Conservation (phyloP, 257 asterid genomes). For the Eucommia ulmoides region DNA sequence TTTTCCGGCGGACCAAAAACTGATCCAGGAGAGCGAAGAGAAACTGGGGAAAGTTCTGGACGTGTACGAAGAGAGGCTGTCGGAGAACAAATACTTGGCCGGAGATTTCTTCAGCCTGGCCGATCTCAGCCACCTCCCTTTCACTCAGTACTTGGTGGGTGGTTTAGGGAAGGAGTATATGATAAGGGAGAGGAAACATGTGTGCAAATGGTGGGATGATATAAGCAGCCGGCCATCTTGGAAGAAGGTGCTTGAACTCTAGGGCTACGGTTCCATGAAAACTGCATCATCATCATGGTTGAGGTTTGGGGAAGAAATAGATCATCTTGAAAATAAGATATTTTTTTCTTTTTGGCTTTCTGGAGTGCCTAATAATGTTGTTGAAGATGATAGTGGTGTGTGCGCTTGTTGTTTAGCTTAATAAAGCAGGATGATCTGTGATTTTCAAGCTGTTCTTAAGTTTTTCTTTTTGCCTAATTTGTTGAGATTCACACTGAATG, state of each 20-base stretch:
- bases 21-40: slow-evolving; percentile 20
- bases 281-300: no score
- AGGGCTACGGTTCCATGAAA: no score
- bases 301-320: no score
- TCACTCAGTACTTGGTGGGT: slow-evolving; percentile 18
- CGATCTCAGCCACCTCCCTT: slow-evolving; percentile 38
- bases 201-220: slow-evolving; percentile 43
- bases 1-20: slow-evolving; percentile 9
- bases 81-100: slow-evolving; percentile 29
- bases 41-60: slow-evolving; percentile 30
- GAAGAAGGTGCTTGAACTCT: slow-evolving; percentile 25
- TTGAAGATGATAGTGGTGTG: no score
- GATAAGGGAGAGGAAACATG: slow-evolving; percentile 32
- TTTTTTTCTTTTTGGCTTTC: no score
- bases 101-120: slow-evolving; percentile 39
- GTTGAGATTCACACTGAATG: no score
- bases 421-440: no score
- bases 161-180: slow-evolving; percentile 18
- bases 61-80: slow-evolving; percentile 33
- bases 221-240: slow-evolving; percentile 35
- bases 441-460: no score
- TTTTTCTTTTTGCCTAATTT: no score
- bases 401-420: no score
- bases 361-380: no score
- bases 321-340: no score